Evolutionary conservation across 768 basidiomycete genomes (phyloP).

Genomic region (Mycena vitilis): DNA sequence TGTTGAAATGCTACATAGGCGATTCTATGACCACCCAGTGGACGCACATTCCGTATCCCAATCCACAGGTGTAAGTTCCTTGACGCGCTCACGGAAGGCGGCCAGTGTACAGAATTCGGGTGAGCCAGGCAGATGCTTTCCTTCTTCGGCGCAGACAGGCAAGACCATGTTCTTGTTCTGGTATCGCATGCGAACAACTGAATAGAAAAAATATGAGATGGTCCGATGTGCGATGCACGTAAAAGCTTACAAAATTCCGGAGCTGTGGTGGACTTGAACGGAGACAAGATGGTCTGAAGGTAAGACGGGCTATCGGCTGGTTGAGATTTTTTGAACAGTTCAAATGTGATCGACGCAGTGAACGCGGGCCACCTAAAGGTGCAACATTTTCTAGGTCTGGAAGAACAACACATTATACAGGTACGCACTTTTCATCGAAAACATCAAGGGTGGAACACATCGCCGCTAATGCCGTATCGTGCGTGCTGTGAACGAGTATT

Average conservation of each 20-base stretch:
- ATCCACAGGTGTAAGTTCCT: slow-evolving; percentile 72
- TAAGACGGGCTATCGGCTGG: slow-evolving; percentile 34
- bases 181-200: slow-evolving; percentile 81
- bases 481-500: slow-evolving; percentile 76
- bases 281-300: slow-evolving; percentile 56
- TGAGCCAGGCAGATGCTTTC: slow-evolving; percentile 73
- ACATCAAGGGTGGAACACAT: slow-evolving; percentile 75
- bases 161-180: slow-evolving; percentile 74
- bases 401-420: neutral
- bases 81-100: slow-evolving; percentile 71
- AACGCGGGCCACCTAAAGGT: slow-evolving; percentile 74
- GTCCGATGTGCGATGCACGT: too few relatives aligned
- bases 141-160: slow-evolving; percentile 72
- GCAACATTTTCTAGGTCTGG: too few relatives aligned
- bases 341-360: slow-evolving; percentile 79
- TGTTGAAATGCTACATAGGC: neutral
- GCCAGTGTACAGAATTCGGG: slow-evolving; percentile 81
- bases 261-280: slow-evolving; percentile 44
- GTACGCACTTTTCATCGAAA: slow-evolving; percentile 72
- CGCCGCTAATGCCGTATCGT: slow-evolving; percentile 78
- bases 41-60: slow-evolving; percentile 75
- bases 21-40: slow-evolving; percentile 36
- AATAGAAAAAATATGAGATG: neutral
- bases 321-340: slow-evolving; percentile 66
- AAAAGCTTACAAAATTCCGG: slow-evolving; percentile 58